A percentile compares a stretch with the other conserved stretches of the same genome.
Evolutionary conservation across 2,329 filamentous ascomycete genomes (phyloP).

Genomic region (Whalleya microplaca): DNA sequence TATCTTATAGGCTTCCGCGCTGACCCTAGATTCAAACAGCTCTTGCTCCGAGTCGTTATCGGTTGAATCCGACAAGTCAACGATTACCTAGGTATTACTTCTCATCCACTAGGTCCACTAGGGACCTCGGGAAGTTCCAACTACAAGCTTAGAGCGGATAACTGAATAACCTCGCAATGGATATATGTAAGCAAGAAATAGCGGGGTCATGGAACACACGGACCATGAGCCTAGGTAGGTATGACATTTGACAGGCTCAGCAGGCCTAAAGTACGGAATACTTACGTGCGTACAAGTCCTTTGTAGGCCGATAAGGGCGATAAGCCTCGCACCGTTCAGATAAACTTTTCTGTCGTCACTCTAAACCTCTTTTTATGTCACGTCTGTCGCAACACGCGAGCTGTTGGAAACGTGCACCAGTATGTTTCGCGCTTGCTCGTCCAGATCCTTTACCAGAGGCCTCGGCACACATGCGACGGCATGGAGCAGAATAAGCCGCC

Average conservation of each 20-base stretch:
- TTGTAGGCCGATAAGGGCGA: not conserved
- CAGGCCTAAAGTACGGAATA: no score
- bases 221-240: no score
- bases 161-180: no score
- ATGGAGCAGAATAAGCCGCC: constrained; percentile 19
- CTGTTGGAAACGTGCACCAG: constrained; percentile 15
- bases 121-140: no score
- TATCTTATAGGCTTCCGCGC: no score
- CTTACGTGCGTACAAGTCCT: no score
- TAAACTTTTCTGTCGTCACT: constrained; percentile 28
- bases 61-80: not conserved
- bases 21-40: not conserved
- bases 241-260: no score
- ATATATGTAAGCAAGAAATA: no score
- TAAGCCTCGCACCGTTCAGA: not conserved
- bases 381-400: constrained; percentile 11
- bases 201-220: no score
- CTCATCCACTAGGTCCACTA: not conserved
- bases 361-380: constrained; percentile 17
- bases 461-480: constrained; percentile 25
- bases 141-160: no score
- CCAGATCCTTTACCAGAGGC: constrained; percentile 27
- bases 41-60: not conserved
- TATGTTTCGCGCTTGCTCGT: constrained; percentile 34
- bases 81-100: not conserved